Conservation (phyloP, 768 basidiomycete species). For the Collybia nuda region DNA sequence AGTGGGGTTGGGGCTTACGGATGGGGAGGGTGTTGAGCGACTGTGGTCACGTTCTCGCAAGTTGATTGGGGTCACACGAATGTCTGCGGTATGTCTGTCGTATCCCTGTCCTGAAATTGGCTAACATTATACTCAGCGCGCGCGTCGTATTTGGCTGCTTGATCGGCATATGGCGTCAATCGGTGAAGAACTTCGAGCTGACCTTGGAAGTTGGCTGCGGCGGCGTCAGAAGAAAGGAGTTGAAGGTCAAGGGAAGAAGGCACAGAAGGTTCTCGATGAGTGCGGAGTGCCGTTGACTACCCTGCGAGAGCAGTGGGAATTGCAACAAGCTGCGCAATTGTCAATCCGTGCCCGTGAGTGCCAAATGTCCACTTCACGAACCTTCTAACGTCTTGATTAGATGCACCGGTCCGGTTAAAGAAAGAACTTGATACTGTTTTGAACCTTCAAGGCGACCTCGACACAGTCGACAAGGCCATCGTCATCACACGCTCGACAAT, state of each 20-base stretch:
- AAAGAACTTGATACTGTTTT: conserved; percentile 31
- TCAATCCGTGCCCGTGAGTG: conserved; percentile 24
- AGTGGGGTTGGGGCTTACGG: conserved; percentile 23
- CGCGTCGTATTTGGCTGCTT: conserved; percentile 26
- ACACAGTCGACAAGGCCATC: conserved; percentile 20
- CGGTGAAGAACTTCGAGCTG: conserved; percentile 18
- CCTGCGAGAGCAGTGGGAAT: conserved; percentile 27
- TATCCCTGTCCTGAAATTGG: too few relatives aligned
- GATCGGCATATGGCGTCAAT: conserved; percentile 27
- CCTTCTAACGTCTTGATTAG: conserved; percentile 9
- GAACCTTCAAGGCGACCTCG: conserved; percentile 22
- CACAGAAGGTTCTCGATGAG: conserved; percentile 11
- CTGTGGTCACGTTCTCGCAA: conserved; percentile 31
- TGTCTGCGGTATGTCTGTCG: conserved; percentile 33
- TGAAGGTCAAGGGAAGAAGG: conserved; percentile 8
- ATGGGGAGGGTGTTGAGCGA: conserved; percentile 32
- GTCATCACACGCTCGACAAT: background rate
- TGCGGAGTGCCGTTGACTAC: conserved; percentile 12
- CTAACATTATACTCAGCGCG: too few relatives aligned
- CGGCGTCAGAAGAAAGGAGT: conserved; percentile 15
- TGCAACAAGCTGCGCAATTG: conserved; percentile 27
- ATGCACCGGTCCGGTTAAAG: conserved; percentile 24
- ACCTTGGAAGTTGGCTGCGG: conserved; percentile 31
- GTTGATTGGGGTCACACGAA: conserved; percentile 29
- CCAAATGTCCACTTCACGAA: too few relatives aligned